These are phyloP conservation scores for Colletotrichum kahawae DNA, from an alignment of 2,329 filamentous ascomycete species.

Conservation along the genomic window DNA sequence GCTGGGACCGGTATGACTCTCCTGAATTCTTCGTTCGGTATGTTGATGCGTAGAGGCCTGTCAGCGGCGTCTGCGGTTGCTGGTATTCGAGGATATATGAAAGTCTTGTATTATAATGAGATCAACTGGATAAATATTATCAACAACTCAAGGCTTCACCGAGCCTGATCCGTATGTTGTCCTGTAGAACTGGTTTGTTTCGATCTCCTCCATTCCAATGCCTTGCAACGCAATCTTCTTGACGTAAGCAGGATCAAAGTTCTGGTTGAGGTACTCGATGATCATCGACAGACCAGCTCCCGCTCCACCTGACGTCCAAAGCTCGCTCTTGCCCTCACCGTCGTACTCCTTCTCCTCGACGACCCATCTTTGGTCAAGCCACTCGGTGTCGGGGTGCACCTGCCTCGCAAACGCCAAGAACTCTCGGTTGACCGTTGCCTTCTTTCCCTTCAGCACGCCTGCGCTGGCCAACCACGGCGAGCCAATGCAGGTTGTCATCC, in stretches of 20 bases:
- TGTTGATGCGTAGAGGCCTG: neutral
- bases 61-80: neutral
- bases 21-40: constrained; percentile 51
- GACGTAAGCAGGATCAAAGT: constrained; percentile 8
- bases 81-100: neutral
- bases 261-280: constrained; percentile 9
- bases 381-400: constrained; percentile 37
- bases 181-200: constrained; percentile 15
- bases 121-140: neutral
- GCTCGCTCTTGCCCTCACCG: constrained; percentile 30
- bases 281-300: constrained; percentile 33
- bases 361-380: constrained; percentile 43
- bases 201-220: constrained; percentile 1
- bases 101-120: neutral
- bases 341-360: constrained; percentile 35
- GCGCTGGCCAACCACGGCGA: constrained; percentile 41
- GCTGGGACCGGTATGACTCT: constrained; percentile 37
- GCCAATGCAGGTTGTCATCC: constrained; percentile 43
- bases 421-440: constrained; percentile 41
- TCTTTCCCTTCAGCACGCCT: constrained; percentile 40
- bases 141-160: neutral
- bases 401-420: constrained; percentile 30
- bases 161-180: neutral
- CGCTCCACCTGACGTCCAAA: constrained; percentile 43
- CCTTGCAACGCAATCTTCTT: constrained; percentile 2